Percentiles rank a stretch among this genome's conserved stretches.
These are phyloP conservation scores for Sporothrix schenckii DNA, from an alignment of 2,329 filamentous ascomycete genomes.

Conservation along the genomic window DNA sequence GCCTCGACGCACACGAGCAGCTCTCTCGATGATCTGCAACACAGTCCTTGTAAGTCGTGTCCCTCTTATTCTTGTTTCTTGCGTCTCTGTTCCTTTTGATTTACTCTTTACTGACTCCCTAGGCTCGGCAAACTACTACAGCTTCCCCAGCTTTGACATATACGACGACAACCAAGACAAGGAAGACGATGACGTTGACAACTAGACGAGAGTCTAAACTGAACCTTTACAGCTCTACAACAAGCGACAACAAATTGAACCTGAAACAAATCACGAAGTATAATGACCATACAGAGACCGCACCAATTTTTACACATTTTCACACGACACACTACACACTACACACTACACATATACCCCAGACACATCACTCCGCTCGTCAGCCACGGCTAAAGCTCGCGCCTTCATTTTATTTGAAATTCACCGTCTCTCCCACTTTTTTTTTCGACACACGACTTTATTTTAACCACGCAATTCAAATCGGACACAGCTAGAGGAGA, in stretches of 20 bases:
- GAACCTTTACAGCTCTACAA: not conserved
- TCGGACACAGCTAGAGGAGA: not conserved
- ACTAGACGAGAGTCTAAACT: conserved; percentile 24
- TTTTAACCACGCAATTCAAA: conserved; percentile 17
- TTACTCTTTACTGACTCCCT: not conserved
- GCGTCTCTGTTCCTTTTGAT: too few species aligned
- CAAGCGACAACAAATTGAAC: too few species aligned
- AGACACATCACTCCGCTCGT: conserved; percentile 2
- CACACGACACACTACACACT: not conserved
- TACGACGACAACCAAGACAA: conserved; percentile 57
- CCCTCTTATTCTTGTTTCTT: not conserved
- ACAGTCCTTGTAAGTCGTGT: conserved; percentile 23
- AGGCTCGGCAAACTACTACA: conserved; percentile 64
- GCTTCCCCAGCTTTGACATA: conserved; percentile 73
- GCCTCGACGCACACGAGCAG: conserved; percentile 39
- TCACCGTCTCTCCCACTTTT: not conserved
- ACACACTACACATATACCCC: conserved; percentile 4
- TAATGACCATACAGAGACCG: not conserved
- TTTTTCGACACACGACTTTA: conserved; percentile 1
- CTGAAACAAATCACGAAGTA: too few species aligned
- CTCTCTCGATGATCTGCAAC: conserved; percentile 40
- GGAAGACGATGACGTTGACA: conserved; percentile 44
- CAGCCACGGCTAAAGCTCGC: not conserved
- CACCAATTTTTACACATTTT: not conserved
- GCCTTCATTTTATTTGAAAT: not conserved